Base-by-base conservation (phyloP, 139 green algal genomes). In the Helicosporidium sp. region DNA sequence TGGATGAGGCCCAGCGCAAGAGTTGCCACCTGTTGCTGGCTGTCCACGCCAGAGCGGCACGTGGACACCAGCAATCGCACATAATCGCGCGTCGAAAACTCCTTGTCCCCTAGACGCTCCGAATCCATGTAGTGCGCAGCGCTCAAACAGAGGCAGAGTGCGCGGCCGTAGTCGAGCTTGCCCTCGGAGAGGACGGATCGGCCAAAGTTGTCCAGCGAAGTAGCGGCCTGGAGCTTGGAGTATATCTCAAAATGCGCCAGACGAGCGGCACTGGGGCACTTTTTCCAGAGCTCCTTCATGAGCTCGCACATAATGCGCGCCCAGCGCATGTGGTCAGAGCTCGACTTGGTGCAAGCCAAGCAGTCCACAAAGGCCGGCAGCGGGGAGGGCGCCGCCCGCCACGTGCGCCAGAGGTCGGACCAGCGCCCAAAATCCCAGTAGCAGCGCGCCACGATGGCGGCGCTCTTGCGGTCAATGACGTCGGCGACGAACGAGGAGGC, bases 351-450 rank as follows among this genome's bases (percentile, higher is more conserved):
- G 22, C 33, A 18, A 2, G 43, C 35, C 55, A 73, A 27, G n/a
- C 62, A 44, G 2, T 65, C 52, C 53, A 61, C 51, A 20, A 80
- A 57, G 29, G 49, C 47, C 7, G 24, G 6, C 5, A 23, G 19
- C 2, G 62, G 28, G 7, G 58, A 42, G 3, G 61, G 57, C 31
- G 72, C 61, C 28, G 43, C 57, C 34, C 57, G 61, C 66, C 69
- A 85, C 3, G 60, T 48, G 7, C 74, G 43, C 58, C 65, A 79
- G 27, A 82, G 46, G 53, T 88, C 78, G 6, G 62, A 74, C 72
- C 72, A 89, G 26, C 71, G 65, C 2, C 78, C 76, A 60, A 78
- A 83, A 60, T 94, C 82, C 78, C 79, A 89, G 51, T 71, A 87
- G 45, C 60, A 72, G 31, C 25, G 37, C 0, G 16, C 36, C 13